Conservation (phyloP, 1,284 basidiomycete species). For the Erythrobasidium hasegawianum region DNA sequence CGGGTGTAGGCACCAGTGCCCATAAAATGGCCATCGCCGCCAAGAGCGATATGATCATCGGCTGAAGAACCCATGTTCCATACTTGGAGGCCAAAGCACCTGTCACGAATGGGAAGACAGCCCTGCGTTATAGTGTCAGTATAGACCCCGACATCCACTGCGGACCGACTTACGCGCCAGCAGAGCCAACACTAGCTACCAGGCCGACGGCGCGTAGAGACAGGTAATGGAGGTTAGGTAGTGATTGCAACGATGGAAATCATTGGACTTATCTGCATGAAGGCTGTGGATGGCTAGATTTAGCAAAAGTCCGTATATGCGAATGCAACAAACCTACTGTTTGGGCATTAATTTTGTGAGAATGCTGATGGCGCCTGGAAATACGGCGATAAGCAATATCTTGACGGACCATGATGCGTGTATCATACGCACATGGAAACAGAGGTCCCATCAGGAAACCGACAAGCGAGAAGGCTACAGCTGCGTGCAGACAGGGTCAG, state of each 20-base stretch:
- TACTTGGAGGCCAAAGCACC: constrained; percentile 12
- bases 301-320: background rate
- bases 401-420: no score
- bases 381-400: background rate
- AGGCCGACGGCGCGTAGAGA: constrained; percentile 22
- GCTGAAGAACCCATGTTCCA: constrained; percentile 23
- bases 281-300: background rate
- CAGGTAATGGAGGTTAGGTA: background rate
- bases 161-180: constrained; percentile 26
- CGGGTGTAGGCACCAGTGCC: constrained; percentile 20
- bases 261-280: background rate
- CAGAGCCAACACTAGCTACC: constrained; percentile 13
- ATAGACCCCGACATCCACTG: background rate
- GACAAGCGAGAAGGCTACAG: constrained; percentile 58
- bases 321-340: background rate
- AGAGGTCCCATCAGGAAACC: constrained; percentile 56
- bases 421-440: background rate
- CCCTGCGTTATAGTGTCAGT: background rate
- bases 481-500: background rate
- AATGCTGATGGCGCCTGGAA: constrained; percentile 5
- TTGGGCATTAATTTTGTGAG: constrained; percentile 5
- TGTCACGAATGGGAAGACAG: constrained; percentile 31
- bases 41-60: constrained; percentile 17
- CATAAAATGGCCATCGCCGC: constrained; percentile 22
- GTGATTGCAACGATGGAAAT: background rate